Base-by-base conservation (phyloP, 139 green algal species). In the Micromonas commoda region DNA sequence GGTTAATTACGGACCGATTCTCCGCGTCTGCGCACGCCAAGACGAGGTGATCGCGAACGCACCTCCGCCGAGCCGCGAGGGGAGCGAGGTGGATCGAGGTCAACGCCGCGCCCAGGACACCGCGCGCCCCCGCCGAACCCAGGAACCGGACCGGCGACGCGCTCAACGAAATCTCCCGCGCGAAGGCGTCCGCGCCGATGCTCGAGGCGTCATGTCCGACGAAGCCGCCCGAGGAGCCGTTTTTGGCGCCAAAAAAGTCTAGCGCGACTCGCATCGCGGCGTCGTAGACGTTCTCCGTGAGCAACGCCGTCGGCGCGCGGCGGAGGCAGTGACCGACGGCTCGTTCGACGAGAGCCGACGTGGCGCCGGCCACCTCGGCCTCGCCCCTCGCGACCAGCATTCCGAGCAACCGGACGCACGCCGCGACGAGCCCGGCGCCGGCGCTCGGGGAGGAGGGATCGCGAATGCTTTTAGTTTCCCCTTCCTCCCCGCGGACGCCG, bases 11-110 rank as follows among this genome's bases (percentile, higher is more conserved):
- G 35, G 60, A 34, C 29, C 68, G 23, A 9, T 60, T 61, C 0
- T 75, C 68, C 24, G 34, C 68, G 37, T 75, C 29, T 16, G 35
- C 38, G 29, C 68, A 75, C 13, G 34, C 34, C 21, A 75, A 35
- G 23, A 61, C 20, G 23, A 75, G 38, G 35, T n/a, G 24, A 1
- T 60, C 68, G 19, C 61, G 20, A 26, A 75, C 24, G 29, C 37
- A 33, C 2, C 32, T 21, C n/a, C 29, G 52, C n/a, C 54, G 54
- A 65, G 28, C 54, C n/a, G n/a, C n/a, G n/a, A n/a, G n/a, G n/a
- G n/a, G n/a, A n/a, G n/a, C n/a, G n/a, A n/a, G n/a, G n/a, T n/a
- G n/a, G n/a, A n/a, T n/a, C n/a, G n/a, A n/a, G n/a, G n/a, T n/a
- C n/a, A n/a, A n/a, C n/a, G n/a, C n/a, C n/a, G n/a, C n/a, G n/a